Conservation (phyloP, 2,329 filamentous ascomycete species). For the Aspergillus vadensis region DNA sequence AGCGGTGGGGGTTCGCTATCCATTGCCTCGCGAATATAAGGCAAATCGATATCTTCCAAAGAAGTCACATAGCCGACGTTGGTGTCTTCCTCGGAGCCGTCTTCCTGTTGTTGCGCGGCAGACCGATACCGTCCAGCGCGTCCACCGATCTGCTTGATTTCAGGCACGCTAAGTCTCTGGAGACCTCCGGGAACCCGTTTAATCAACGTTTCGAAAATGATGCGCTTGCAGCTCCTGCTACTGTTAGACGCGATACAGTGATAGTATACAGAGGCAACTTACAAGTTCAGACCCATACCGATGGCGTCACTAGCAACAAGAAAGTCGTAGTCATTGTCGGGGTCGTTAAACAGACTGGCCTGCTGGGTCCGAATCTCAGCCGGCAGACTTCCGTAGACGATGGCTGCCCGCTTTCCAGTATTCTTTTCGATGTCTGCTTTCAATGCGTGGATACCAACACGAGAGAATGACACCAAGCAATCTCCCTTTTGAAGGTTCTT, state of each 20-base stretch:
- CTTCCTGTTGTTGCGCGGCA: slow-evolving; percentile 57
- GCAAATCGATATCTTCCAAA: slow-evolving; percentile 70
- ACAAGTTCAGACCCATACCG: slow-evolving; percentile 94
- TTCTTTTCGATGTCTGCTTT: slow-evolving; percentile 73
- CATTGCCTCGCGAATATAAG: slow-evolving; percentile 65
- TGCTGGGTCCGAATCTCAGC: slow-evolving; percentile 92
- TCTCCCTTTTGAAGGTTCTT: slow-evolving; percentile 79
- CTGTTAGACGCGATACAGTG: neutral
- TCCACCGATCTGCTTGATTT: slow-evolving; percentile 93
- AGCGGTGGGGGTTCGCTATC: slow-evolving; percentile 65
- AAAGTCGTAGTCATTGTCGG: slow-evolving; percentile 91
- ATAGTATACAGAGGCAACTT: slow-evolving; percentile 35
- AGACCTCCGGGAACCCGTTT: slow-evolving; percentile 69
- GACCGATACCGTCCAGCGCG: slow-evolving; percentile 84
- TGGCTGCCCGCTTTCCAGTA: slow-evolving; percentile 80
- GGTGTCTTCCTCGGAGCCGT: slow-evolving; percentile 19
- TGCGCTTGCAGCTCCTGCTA: slow-evolving; percentile 72
- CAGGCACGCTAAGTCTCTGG: slow-evolving; percentile 66
- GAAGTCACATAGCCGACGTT: slow-evolving; percentile 75
- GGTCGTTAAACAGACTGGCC: slow-evolving; percentile 91
- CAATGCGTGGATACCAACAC: slow-evolving; percentile 76
- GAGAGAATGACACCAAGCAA: slow-evolving; percentile 83
- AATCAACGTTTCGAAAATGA: slow-evolving; percentile 77
- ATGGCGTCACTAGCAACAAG: slow-evolving; percentile 94
- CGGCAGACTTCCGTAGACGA: slow-evolving; percentile 88